Base-by-base conservation (phyloP, 352 stramenopile genomes). In the Thalassiosira mediterranea region DNA sequence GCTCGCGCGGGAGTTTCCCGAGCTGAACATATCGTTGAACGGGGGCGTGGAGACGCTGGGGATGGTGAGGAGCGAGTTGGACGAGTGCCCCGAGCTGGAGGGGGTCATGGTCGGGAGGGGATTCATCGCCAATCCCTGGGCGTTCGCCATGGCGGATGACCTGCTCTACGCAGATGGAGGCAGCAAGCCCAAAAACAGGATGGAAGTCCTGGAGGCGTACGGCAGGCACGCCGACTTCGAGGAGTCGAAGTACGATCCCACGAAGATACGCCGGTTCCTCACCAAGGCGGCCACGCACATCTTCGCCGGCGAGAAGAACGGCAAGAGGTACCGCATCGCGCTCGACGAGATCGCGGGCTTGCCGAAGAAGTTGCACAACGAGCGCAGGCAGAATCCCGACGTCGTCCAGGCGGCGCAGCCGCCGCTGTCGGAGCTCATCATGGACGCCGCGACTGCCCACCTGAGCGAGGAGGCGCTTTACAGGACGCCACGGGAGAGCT, bases 1-100 rank as follows among this genome's bases (percentile, higher is more conserved):
- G 10, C 87, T 99, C 10, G 97, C 97, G 46, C 53, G 93, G 19
- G 97, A 99, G 58, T 99, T 98, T 72, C 96, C 96, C 19, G 77
- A 98, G n/a, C 86, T 99, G 32, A 87, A 84, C 1, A 98, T 99
- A 83, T 97, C 95, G 10, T 84, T 99, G n/a, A 99, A 99, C 87
- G 97, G 97, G 29, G 97, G 96, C 17, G 89, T 99, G 32, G 89
- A 93, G 15, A 97, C 91, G 48, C 94, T 98, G 44, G 85, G 96
- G 57, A 90, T 97, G 37, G 96, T 94, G 5, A 90, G 95, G 65
- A 86, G 94, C 31, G 75, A 98, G 48, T 89, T 98, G 10, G 70
- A 89, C 0, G n/a, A 65, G 29, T 86, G 76, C 58, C 68, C 73
- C 17, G 26, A 47, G 23, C 62, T 93, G 25, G 78, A 86, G 10